phyloP scores from a whole-genome alignment of 2,329 filamentous ascomycete genomes.

The Ophiostoma sp. region DNA sequence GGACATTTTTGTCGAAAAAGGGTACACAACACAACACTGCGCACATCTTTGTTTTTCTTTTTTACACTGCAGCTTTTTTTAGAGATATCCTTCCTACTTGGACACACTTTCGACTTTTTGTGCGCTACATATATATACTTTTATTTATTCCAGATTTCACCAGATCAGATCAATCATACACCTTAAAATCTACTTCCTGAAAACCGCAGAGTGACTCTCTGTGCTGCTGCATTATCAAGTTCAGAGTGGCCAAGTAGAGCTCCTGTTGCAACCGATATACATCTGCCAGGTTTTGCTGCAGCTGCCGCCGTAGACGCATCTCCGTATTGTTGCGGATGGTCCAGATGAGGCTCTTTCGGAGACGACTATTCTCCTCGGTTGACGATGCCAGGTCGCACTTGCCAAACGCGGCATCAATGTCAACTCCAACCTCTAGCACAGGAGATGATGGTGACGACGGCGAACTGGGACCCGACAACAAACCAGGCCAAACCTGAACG shows the following conservation, averaged over 20 bases:
- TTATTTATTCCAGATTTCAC: background rate
- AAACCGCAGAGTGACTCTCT: background rate
- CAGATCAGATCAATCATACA: background rate
- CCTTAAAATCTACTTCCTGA: background rate
- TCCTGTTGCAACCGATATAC: background rate
- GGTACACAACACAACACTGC: background rate
- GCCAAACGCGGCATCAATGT: background rate
- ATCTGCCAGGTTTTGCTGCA: background rate
- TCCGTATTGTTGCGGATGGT: background rate
- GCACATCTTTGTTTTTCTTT: background rate
- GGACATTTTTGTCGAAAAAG: background rate
- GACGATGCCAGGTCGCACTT: background rate
- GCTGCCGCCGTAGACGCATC: background rate
- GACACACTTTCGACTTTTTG: background rate
- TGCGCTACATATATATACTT: background rate
- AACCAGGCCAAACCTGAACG: background rate
- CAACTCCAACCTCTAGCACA: background rate
- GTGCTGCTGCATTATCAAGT: background rate
- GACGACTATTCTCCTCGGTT: background rate
- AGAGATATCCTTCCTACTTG: conserved; percentile 17
- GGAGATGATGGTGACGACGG: background rate
- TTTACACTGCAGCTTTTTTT: background rate
- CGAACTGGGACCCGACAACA: background rate
- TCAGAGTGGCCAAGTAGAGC: background rate
- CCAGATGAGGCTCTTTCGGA: background rate